Base-by-base conservation (phyloP, 2,329 filamentous ascomycete species). In the Cadophora sp. region DNA sequence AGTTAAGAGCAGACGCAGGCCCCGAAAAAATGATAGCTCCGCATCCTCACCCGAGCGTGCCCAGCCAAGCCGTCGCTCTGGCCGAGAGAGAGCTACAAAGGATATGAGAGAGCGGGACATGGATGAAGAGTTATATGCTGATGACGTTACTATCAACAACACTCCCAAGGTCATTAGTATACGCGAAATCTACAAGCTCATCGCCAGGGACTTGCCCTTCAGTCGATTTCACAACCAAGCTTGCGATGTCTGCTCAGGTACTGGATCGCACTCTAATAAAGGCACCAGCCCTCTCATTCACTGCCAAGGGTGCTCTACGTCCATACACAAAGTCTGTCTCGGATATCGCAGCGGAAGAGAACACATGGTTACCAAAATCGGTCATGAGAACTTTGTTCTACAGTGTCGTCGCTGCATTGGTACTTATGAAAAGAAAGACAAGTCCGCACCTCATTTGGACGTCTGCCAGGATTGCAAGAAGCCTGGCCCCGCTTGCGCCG, bases 361-460 rank as follows among this genome's bases (percentile, higher is more conserved):
- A n/a, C 96, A 98, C 78, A 82, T 96, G 43, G 93, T 93, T 11
- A 98, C 94, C 27, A 99, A 98, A 78, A 80, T 97, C 63, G 89
- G 84, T 1, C 83, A 91, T 0, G 88, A 91, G 1, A 80, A 91
- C 46, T 98, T 97, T 74, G 90, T 99, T 19, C 82, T 99, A 48
- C 96, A 99, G 77, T 99, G 96, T 80, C 91, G 89, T 72, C 91
- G 90, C 66, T 99, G 96, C 77, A 86, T 98, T 70, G 90, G 90
- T 3, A 77, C 85, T 24, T 85, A 89, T 56, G 82, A 83, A 69
- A 89, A 89, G 76, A 94, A 92, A 75, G 93, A 97, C 71, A 71
- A 75, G 0, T 84, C 83, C 22, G 89, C 90, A 0, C 94, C 96
- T 0, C 85, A 89, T 69, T 85, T 93, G 56, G 88, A 90, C 67